Percentiles rank a stretch among this genome's conserved stretches.
phyloP scores from a whole-genome alignment of 2,329 filamentous ascomycete genomes.

The Fusarium equiseti region DNA sequence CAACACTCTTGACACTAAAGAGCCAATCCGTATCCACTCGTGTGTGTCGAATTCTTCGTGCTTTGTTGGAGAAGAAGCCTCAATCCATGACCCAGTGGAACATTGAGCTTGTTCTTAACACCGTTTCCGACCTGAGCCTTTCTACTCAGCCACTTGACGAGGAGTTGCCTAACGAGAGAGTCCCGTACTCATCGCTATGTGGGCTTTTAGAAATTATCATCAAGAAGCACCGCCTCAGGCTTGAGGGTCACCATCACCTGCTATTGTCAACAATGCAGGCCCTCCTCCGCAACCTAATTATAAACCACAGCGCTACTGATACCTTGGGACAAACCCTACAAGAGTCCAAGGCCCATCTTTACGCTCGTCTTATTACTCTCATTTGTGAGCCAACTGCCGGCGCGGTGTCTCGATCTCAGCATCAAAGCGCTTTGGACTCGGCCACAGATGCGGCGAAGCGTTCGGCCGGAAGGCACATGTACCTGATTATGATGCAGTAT shows the following conservation, averaged over 20 bases:
- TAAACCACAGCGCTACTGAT: constrained; percentile 44
- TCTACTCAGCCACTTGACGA: constrained; percentile 42
- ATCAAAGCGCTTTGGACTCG: constrained; percentile 64
- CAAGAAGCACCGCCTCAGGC: constrained; percentile 69
- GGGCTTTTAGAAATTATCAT: constrained; percentile 68
- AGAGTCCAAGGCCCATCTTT: constrained; percentile 62
- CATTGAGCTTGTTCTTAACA: constrained; percentile 64
- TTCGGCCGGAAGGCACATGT: constrained; percentile 72
- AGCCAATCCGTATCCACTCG: constrained; percentile 52
- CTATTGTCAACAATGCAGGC: constrained; percentile 66
- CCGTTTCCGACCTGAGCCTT: constrained; percentile 55
- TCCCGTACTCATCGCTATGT: constrained; percentile 62
- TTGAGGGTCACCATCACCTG: constrained; percentile 72
- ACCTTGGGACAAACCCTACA: constrained; percentile 48
- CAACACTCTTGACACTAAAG: constrained; percentile 48
- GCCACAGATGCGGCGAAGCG: constrained; percentile 72
- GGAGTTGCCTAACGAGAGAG: constrained; percentile 47
- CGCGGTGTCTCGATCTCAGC: constrained; percentile 63
- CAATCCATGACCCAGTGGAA: constrained; percentile 69
- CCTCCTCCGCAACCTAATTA: constrained; percentile 66
- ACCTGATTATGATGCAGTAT: constrained; percentile 69
- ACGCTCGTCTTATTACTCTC: constrained; percentile 67
- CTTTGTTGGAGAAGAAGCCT: constrained; percentile 64
- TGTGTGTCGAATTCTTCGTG: constrained; percentile 57
- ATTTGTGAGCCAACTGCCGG: constrained; percentile 70